A percentile compares a stretch with the other conserved stretches of the same genome.
Evolutionary conservation across 2,329 filamentous ascomycete species (phyloP).

Genomic region (Hymenoscyphus scutula): DNA sequence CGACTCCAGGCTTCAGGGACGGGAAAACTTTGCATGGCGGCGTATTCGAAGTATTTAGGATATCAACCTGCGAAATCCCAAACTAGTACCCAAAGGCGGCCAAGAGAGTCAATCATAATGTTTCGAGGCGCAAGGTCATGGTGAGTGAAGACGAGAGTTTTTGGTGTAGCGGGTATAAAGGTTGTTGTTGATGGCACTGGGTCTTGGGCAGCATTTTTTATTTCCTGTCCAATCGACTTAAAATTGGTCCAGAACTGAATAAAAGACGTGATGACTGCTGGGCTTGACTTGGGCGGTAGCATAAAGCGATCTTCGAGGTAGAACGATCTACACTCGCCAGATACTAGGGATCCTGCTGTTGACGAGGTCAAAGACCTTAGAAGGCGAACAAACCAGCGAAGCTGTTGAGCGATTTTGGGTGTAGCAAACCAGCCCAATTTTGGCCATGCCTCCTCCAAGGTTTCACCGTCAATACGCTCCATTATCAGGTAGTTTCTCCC

Average conservation of each 20-base stretch:
- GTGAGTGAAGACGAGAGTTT: conserved; percentile 11
- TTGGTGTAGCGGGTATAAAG: conserved; percentile 8
- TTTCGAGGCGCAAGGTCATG: conserved; percentile 12
- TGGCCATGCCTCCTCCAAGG: too few species aligned
- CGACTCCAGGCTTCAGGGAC: background rate
- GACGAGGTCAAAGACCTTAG: background rate
- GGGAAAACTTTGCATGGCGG: conserved; percentile 1
- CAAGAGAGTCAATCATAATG: conserved; percentile 4
- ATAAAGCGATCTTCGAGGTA: conserved; percentile 12
- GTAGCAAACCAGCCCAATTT: too few species aligned
- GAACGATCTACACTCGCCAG: conserved; percentile 10
- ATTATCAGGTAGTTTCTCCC: too few species aligned
- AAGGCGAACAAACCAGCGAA: too few species aligned
- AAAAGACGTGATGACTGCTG: conserved; percentile 8
- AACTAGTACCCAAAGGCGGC: too few species aligned
- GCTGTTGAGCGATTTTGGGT: too few species aligned
- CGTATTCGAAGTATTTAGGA: too few species aligned
- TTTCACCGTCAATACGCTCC: too few species aligned
- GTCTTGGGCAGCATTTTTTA: background rate
- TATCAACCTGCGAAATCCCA: too few species aligned
- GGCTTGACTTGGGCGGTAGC: conserved; percentile 9
- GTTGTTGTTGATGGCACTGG: conserved; percentile 7
- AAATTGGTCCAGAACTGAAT: conserved; percentile 10
- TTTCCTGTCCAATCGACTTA: conserved; percentile 3
- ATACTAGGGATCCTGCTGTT: conserved; percentile 6